Percentiles rank a stretch among this genome's conserved stretches.
Evolutionary conservation across 2,329 filamentous ascomycete species (phyloP).

Genomic region (Penicillium expansum): DNA sequence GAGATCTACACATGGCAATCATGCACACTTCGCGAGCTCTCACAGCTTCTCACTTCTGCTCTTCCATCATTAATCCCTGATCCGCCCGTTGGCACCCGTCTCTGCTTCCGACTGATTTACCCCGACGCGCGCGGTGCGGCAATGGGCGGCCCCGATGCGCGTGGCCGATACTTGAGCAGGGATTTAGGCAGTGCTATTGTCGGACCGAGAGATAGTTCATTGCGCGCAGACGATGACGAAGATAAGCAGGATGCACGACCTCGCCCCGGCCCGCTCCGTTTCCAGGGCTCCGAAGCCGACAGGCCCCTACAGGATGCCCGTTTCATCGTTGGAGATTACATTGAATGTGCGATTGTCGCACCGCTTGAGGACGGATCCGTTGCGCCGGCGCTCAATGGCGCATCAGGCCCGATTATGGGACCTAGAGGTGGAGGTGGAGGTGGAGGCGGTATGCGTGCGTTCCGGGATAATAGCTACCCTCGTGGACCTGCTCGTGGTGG

Average conservation of each 20-base stretch:
- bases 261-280: conserved; percentile 34
- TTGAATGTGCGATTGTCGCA: conserved; percentile 77
- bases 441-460: conserved; percentile 42
- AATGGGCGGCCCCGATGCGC: conserved; percentile 39
- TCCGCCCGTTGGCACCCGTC: conserved; percentile 74
- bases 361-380: conserved; percentile 72
- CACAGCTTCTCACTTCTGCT: conserved; percentile 68
- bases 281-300: conserved; percentile 59
- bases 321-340: conserved; percentile 86
- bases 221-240: conserved; percentile 34
- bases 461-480: conserved; percentile 48
- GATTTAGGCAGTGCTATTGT: conserved; percentile 82
- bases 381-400: conserved; percentile 48
- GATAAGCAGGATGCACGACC: conserved; percentile 39
- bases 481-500: conserved; percentile 43
- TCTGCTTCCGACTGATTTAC: conserved; percentile 85
- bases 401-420: conserved; percentile 34
- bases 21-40: conserved; percentile 77
- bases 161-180: conserved; percentile 68
- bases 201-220: conserved; percentile 43
- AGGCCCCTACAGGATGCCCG: conserved; percentile 74
- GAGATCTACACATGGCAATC: conserved; percentile 83
- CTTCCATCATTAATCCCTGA: conserved; percentile 68
- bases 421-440: conserved; percentile 5
- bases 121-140: conserved; percentile 61